Conservation (phyloP, 768 basidiomycete species). For the Harrya chromipes region DNA sequence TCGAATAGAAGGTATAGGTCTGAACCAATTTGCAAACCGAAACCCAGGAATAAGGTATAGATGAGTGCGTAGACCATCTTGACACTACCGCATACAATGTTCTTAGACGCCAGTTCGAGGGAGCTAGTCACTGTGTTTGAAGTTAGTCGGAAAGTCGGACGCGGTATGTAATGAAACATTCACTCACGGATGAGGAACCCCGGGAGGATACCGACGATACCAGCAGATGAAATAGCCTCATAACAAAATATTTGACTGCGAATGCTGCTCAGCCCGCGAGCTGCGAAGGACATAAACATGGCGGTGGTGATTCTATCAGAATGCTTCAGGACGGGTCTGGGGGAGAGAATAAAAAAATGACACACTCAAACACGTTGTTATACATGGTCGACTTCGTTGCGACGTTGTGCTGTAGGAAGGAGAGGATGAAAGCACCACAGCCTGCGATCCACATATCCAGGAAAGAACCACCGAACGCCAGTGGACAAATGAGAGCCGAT, state of each 20-base stretch:
- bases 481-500: conserved; percentile 75
- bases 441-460: conserved; percentile 86
- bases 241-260: conserved; percentile 82
- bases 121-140: conserved; percentile 65
- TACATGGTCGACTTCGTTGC: conserved; percentile 77
- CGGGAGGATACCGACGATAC: conserved; percentile 87
- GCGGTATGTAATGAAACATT: not conserved
- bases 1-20: conserved; percentile 78
- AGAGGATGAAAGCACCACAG: conserved; percentile 60
- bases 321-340: conserved; percentile 6
- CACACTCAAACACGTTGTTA: conserved; percentile 88
- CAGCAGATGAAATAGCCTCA: conserved; percentile 84
- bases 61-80: conserved; percentile 90
- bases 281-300: conserved; percentile 74
- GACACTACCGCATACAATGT: conserved; percentile 79
- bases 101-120: conserved; percentile 80
- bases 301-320: conserved; percentile 72
- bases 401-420: conserved; percentile 67
- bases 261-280: conserved; percentile 81
- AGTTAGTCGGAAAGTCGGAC: conserved; percentile 3
- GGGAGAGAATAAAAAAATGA: not conserved
- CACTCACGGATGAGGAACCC: conserved; percentile 76
- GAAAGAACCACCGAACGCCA: conserved; percentile 82
- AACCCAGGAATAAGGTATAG: conserved; percentile 81
- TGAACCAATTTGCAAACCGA: conserved; percentile 80